Evolutionary conservation across 768 basidiomycete species (phyloP).

Genomic region (Hygrocybe coccinea): DNA sequence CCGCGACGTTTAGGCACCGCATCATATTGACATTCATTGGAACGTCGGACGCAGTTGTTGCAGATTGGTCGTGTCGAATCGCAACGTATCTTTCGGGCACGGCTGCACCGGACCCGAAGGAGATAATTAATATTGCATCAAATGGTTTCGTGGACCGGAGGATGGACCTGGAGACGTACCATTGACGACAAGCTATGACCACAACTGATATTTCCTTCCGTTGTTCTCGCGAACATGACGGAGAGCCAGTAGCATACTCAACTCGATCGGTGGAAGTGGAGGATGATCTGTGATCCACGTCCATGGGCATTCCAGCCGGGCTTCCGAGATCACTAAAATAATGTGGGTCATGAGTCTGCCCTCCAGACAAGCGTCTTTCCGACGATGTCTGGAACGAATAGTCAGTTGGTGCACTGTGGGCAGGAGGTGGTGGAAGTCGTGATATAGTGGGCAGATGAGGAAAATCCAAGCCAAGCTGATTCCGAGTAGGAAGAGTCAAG

Average conservation of each 20-base stretch:
- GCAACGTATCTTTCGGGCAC: slow-evolving; percentile 80
- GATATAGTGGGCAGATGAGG: slow-evolving; percentile 38
- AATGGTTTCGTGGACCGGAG: slow-evolving; percentile 38
- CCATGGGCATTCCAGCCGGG: slow-evolving; percentile 27
- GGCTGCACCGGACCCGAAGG: slow-evolving; percentile 45
- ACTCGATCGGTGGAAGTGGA: slow-evolving; percentile 31
- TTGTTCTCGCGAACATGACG: slow-evolving; percentile 33
- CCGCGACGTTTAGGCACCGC: slow-evolving; percentile 75
- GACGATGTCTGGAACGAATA: slow-evolving; percentile 37
- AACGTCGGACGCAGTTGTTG: slow-evolving; percentile 75
- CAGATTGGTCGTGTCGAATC: slow-evolving; percentile 78
- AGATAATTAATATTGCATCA: slow-evolving; percentile 35
- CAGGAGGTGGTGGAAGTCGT: slow-evolving; percentile 37
- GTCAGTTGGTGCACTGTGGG: slow-evolving; percentile 30
- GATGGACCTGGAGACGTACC: slow-evolving; percentile 41
- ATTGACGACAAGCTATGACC: slow-evolving; percentile 82
- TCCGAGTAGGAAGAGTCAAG: slow-evolving; percentile 41
- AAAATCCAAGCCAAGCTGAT: slow-evolving; percentile 42
- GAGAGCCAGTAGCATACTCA: slow-evolving; percentile 30
- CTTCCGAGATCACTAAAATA: slow-evolving; percentile 34
- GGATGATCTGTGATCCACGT: slow-evolving; percentile 27
- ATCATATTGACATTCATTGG: slow-evolving; percentile 77
- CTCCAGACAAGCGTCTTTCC: slow-evolving; percentile 44
- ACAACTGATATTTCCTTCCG: slow-evolving; percentile 60
- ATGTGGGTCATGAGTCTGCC: slow-evolving; percentile 42